These are phyloP conservation scores for Tetrapyrgos nigripes DNA, from an alignment of 1,284 basidiomycete genomes.

Conservation along the genomic window DNA sequence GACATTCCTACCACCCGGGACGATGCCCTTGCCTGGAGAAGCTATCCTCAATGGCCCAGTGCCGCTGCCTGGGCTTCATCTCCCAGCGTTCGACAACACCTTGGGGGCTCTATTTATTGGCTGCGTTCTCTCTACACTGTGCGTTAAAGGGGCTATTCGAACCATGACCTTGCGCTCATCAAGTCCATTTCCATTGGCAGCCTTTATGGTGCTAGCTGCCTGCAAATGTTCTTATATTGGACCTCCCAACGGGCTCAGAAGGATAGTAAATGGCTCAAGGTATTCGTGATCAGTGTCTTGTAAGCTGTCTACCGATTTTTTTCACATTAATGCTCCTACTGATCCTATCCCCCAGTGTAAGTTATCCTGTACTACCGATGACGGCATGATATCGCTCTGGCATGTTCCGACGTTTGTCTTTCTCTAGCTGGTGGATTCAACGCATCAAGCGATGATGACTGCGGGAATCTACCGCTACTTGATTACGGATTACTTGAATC, in stretches of 20 bases:
- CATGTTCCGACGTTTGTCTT: background rate
- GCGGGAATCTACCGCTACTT: background rate
- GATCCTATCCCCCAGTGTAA: too few species aligned
- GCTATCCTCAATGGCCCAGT: background rate
- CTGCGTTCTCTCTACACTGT: background rate
- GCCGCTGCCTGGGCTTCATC: background rate
- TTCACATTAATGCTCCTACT: too few species aligned
- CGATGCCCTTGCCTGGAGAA: background rate
- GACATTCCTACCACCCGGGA: background rate
- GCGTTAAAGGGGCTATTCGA: background rate
- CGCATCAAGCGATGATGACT: background rate
- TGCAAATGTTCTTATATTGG: background rate
- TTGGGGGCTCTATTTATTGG: background rate
- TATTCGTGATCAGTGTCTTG: background rate
- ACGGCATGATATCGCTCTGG: too few species aligned
- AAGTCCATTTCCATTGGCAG: background rate
- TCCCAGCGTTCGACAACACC: background rate
- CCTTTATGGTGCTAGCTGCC: background rate
- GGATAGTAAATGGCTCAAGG: background rate
- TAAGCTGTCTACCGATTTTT: too few species aligned
- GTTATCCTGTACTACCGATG: too few species aligned
- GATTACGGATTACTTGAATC: background rate
- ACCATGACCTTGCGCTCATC: background rate
- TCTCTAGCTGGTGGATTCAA: background rate
- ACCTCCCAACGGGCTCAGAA: background rate